phyloP scores from a whole-genome alignment of 78 protist species.

The slime mould (Dictyostelium discoideum) region DNA sequence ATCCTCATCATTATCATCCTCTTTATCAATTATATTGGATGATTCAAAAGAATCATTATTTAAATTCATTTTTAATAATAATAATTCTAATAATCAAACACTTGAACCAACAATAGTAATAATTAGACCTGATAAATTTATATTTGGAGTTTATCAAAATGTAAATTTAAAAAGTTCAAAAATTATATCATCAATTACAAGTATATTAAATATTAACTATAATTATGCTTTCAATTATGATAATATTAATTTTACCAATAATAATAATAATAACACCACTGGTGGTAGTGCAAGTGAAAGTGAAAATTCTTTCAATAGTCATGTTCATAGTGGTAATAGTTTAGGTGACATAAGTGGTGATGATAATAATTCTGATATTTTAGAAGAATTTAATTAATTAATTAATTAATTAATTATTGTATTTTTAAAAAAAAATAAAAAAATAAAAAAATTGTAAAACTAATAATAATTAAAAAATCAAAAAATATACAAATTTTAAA shows the following conservation, averaged over 20 bases:
- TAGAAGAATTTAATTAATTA: neutral
- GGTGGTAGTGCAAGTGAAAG: neutral
- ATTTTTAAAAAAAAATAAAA: neutral
- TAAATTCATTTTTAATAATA: neutral
- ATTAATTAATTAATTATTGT: neutral
- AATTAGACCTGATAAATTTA: conserved; percentile 37
- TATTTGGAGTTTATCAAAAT: conserved; percentile 27
- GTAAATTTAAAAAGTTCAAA: neutral
- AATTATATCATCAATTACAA: neutral
- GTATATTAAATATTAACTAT: neutral
- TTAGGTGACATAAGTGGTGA: neutral
- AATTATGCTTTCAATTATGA: neutral
- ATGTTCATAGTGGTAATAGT: neutral
- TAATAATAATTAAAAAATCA: neutral
- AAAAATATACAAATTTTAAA: neutral
- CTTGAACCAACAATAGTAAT: neutral
- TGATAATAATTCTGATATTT: neutral
- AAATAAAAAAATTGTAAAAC: neutral
- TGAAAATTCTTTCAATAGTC: neutral
- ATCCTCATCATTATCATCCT: neutral
- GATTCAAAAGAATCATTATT: neutral
- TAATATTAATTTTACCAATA: neutral
- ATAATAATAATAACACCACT: neutral
- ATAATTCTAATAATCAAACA: neutral
- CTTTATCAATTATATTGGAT: neutral